A percentile compares a stretch with the other conserved stretches of the same genome.
Evolutionary conservation across 148 eudicot species (phyloP).

Genomic region (Rhododendron ferrugineum): DNA sequence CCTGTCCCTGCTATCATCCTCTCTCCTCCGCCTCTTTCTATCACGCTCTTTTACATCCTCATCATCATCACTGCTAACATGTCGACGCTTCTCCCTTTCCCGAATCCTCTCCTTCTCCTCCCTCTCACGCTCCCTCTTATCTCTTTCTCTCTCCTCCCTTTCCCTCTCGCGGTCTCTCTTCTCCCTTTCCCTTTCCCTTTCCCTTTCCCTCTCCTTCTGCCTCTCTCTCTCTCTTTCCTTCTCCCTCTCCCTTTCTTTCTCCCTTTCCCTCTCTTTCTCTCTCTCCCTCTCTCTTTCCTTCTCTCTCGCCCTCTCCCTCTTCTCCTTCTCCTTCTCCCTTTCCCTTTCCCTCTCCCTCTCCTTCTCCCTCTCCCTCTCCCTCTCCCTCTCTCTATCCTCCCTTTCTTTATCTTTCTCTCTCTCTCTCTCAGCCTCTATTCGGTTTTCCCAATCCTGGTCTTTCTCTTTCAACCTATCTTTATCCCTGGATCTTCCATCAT

Average conservation of each 20-base stretch:
- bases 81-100: conserved; percentile 39
- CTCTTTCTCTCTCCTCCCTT: conserved; percentile 6
- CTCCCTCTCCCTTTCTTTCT: conserved; percentile 6
- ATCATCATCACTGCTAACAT: conserved; percentile 35
- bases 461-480: conserved; percentile 18
- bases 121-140: background rate
- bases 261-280: background rate
- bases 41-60: conserved; percentile 47
- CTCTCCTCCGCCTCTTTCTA: conserved; percentile 51
- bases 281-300: background rate
- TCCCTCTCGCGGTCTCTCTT: background rate
- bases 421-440: conserved; percentile 25
- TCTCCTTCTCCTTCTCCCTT: background rate
- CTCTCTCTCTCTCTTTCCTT: conserved; percentile 14
- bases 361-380: conserved; percentile 7
- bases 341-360: conserved; percentile 6
- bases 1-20: conserved; percentile 40
- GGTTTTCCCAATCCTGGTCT: conserved; percentile 1
- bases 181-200: background rate
- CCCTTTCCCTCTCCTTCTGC: conserved; percentile 8
- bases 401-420: conserved; percentile 22
- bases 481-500: conserved; percentile 20
- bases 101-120: conserved; percentile 23
- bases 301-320: background rate
- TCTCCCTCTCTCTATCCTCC: conserved; percentile 20